These are phyloP conservation scores for Diutina sp. DNA, from an alignment of 1,139 yeast genomes.

Conservation along the genomic window DNA sequence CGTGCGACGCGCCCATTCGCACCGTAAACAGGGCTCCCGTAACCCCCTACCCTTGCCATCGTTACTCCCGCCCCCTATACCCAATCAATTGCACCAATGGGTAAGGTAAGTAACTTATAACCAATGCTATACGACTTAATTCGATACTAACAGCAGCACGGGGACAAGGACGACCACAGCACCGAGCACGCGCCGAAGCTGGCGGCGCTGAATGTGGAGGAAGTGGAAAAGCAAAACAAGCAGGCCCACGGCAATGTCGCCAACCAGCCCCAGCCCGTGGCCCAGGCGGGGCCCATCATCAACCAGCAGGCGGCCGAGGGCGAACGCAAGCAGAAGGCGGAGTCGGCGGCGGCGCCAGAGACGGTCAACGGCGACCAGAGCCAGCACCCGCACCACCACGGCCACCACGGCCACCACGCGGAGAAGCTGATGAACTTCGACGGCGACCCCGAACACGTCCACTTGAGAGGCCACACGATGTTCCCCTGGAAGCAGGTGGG, in stretches of 20 bases:
- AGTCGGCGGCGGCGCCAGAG: background rate
- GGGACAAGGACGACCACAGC: background rate
- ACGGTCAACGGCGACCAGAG: background rate
- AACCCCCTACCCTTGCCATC: background rate
- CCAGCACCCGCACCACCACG: background rate
- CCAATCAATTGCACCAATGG: background rate
- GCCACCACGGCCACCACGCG: background rate
- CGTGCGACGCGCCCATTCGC: background rate
- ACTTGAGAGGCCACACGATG: background rate
- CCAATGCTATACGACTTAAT: too few relatives aligned
- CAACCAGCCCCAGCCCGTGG: background rate
- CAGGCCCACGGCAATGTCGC: background rate
- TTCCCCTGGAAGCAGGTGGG: background rate
- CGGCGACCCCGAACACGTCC: background rate
- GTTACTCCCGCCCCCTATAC: background rate
- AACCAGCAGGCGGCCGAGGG: background rate
- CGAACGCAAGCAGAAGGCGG: background rate
- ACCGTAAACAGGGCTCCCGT: background rate
- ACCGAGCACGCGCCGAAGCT: background rate
- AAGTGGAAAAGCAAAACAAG: background rate
- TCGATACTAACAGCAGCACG: background rate
- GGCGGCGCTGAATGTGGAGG: background rate
- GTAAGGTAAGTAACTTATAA: background rate
- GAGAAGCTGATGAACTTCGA: background rate
- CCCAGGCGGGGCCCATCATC: background rate